Evolutionary conservation across 2,329 filamentous ascomycete species (phyloP), one percentile per base, ranked within the genome.

Genomic region (Hymenoscyphus repandus): DNA sequence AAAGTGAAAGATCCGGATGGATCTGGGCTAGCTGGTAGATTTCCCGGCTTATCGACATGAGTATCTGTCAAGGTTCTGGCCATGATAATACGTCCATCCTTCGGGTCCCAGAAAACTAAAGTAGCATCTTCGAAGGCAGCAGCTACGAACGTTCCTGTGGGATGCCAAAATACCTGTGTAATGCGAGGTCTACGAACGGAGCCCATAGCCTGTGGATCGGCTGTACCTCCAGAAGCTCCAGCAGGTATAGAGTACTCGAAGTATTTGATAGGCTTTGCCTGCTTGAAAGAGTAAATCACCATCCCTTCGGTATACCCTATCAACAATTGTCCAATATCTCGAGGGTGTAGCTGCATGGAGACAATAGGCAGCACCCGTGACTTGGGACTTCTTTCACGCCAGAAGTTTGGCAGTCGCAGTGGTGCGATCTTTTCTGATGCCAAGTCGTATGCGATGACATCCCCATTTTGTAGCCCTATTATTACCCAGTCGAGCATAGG

Each of bases 401-500:
- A 97, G 51, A 96, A 81, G 66, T 96, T 96, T 11, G 90, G 86
- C 47, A 99, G 81, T 51, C 82, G 83, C 68, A 96, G 91, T 0
- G 84, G 81, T 12, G 90, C 82, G 53, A 93, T 72, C 30, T 76
- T 75, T 64, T 89, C 83, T 52, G 91, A 80, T 64, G 97, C 93
- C 50, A 99, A 75, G 67, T 99, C 93, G 66, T 92, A 99, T n/a
- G 90, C 89, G 53, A 92, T 77, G 10, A 97, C 76, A 51, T 97
- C 91, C 53, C 92, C 90, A 63, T 79, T 88, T 57, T 88, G 82
- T 55, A 90, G 73, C 11, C 90, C 93, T 40, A 97, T 74, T 55
- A 99, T 86, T 34, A 86, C 90, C 82, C 95, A 99, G 68, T 99
- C 93, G 53, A 99, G 75, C 72, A 89, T 88, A 0, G 92, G 90